A percentile compares a stretch with the other conserved stretches of the same genome.
phyloP scores from a whole-genome alignment of 768 basidiomycete species.

The Lactifluus echinatus region DNA sequence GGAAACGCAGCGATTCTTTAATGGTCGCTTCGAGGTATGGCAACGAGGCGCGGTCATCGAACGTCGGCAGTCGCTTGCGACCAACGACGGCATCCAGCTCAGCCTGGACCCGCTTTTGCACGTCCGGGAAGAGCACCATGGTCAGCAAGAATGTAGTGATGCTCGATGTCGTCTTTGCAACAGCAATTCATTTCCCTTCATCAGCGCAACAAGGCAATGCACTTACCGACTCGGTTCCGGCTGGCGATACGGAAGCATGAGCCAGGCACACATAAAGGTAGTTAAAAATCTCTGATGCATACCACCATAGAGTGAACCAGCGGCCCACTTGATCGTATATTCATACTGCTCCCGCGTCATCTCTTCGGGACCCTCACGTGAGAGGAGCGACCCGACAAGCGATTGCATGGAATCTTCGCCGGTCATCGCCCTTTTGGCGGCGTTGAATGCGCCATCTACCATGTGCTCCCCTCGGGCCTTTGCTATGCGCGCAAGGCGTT shows the following conservation, averaged over 20 bases:
- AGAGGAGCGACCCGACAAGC: conserved; percentile 16
- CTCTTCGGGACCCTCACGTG: conserved; percentile 11
- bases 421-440: conserved; percentile 15
- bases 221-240: conserved; percentile 18
- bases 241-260: background rate
- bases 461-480: conserved; percentile 18
- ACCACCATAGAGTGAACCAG: conserved; percentile 20
- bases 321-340: conserved; percentile 20
- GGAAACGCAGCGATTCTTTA: conserved; percentile 20
- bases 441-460: conserved; percentile 15
- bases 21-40: conserved; percentile 19
- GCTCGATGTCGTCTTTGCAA: conserved; percentile 10
- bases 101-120: conserved; percentile 14
- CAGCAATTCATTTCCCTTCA: background rate
- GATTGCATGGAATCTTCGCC: conserved; percentile 16
- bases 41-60: conserved; percentile 12
- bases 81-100: conserved; percentile 18
- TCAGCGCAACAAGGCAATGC: background rate
- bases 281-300: background rate
- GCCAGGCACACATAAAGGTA: background rate
- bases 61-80: conserved; percentile 15
- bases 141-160: conserved; percentile 17
- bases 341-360: conserved; percentile 20
- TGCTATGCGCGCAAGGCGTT: conserved; percentile 17
- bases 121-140: conserved; percentile 18